These are phyloP conservation scores for Teunomyces atbi DNA, from an alignment of 805 yeast species.

Conservation along the genomic window DNA sequence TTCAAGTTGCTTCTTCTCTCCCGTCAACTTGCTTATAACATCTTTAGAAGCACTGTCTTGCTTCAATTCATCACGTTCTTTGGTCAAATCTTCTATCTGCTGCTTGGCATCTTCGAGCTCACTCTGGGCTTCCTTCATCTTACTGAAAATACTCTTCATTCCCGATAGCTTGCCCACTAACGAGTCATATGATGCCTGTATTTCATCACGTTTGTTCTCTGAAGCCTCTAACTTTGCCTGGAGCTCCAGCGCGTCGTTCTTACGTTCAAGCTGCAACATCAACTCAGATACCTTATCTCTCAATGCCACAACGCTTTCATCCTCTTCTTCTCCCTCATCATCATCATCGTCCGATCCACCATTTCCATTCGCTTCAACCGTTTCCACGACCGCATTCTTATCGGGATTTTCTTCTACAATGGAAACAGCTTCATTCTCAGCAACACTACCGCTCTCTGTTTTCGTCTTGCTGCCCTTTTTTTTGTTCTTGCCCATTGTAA, in stretches of 20 bases:
- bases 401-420: background rate
- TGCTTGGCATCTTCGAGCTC: conserved; percentile 58
- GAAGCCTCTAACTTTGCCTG: conserved; percentile 10
- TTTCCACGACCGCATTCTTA: background rate
- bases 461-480: conserved; percentile 21
- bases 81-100: conserved; percentile 23
- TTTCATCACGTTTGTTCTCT: conserved; percentile 50
- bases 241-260: conserved; percentile 5
- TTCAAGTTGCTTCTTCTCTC: conserved; percentile 8
- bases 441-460: conserved; percentile 10
- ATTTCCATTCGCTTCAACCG: background rate
- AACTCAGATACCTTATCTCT: conserved; percentile 7
- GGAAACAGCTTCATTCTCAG: background rate
- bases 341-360: background rate
- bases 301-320: conserved; percentile 4
- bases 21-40: background rate
- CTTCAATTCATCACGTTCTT: conserved; percentile 1
- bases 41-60: background rate
- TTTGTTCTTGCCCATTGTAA: conserved; percentile 21
- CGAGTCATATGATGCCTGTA: conserved; percentile 59
- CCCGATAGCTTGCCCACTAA: conserved; percentile 62
- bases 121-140: conserved; percentile 68
- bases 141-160: conserved; percentile 69
- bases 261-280: conserved; percentile 6
- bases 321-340: background rate